Evolutionary conservation across 208 protist genomes (phyloP), one percentile per base, ranked within the genome.

Genomic region (Leishmania lainsoni): DNA sequence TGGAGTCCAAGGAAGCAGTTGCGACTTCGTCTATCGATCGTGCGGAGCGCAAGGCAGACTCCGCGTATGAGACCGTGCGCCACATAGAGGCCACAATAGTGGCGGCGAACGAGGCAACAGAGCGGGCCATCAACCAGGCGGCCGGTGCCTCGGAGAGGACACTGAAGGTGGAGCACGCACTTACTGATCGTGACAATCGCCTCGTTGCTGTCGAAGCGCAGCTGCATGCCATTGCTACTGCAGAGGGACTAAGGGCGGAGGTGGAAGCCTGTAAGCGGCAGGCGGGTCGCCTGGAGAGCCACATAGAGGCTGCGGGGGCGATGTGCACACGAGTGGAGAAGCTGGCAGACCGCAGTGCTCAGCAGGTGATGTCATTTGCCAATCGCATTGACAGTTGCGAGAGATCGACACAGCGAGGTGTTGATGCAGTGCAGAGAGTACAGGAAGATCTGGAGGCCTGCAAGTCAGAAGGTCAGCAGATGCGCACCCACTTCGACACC

Each of bases 31-130:
- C 89, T 39, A 75, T 95, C 32, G 92, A 95, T 69, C 83, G 91
- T 6, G 92, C 90, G 54, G 92, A 97, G 87, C 84, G 88, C 59
- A 95, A 93, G 84, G 81, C 89, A 2, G 90, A 95, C 75, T 80
- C 86, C 39, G 87, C 88, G 51, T 86, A 92, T 65, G 91, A 94
- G 32, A 79, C 81, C 8, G 83, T 74, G 29, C 79, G 77, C 16
- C 85, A 86, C 32, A 84, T 87, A 73, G 90, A 94, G 49, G 86
- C 86, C 1, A 68, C 63, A 20, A 68, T 92, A 35, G 54, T 78
- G 56, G 75, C 84, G 16, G 88, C 84, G 49, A 78, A 83, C 61
- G 89, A 95, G 68, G 80, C 80, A 75, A 75, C 84, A 32, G 88
- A 92, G 71, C 74, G 81, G 5, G 88, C 89, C 14, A 35, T 69